Conservation (phyloP, 2,329 filamentous ascomycete species). For the Peltaster fructicola region DNA sequence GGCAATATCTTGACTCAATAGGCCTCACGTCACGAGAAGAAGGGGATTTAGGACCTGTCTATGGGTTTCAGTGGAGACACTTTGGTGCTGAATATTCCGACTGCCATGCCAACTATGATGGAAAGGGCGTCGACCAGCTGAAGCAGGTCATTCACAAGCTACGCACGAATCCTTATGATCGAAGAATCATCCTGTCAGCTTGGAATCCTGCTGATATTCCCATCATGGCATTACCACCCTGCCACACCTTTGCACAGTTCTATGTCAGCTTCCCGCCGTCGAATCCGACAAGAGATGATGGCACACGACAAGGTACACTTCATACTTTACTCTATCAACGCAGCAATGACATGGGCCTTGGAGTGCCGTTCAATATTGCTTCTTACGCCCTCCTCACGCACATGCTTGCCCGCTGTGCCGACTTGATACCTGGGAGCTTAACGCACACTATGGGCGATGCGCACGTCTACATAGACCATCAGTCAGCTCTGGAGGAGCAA, state of each 20-base stretch:
- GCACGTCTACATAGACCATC: conserved; percentile 89
- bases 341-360: conserved; percentile 91
- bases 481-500: conserved; percentile 71
- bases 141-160: conserved; percentile 80
- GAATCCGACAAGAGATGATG: conserved; percentile 13
- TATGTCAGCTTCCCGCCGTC: conserved; percentile 58
- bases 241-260: conserved; percentile 96
- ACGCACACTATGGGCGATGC: conserved; percentile 96
- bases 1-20: conserved; percentile 72
- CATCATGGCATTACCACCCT: conserved; percentile 84
- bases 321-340: conserved; percentile 87
- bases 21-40: conserved; percentile 66
- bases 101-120: conserved; percentile 62
- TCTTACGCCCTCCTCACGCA: conserved; percentile 86
- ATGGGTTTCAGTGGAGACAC: conserved; percentile 97
- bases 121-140: conserved; percentile 82
- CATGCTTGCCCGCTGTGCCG: conserved; percentile 79
- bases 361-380: conserved; percentile 95
- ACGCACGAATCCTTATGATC: conserved; percentile 66
- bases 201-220: conserved; percentile 83
- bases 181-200: conserved; percentile 74
- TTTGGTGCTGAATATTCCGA: conserved; percentile 85
- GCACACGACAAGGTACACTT: conserved; percentile 44
- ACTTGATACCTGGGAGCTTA: conserved; percentile 67
- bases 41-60: conserved; percentile 86